Evolutionary conservation across 345 rosid species (phyloP), one percentile per base, ranked within the genome.

Genomic region (Bruguiera parviflora): DNA sequence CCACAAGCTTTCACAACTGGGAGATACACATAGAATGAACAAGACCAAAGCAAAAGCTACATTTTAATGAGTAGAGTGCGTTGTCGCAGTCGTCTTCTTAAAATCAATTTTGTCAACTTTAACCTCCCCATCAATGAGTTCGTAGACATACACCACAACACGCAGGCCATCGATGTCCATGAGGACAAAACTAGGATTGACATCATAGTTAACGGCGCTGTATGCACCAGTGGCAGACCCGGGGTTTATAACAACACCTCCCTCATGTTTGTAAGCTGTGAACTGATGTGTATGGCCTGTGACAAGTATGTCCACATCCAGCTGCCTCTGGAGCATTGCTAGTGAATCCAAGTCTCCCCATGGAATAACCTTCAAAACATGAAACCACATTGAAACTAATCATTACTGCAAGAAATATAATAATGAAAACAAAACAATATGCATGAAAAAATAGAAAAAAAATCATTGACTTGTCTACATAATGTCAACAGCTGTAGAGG

Each of bases 271-370:
- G 86, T 94, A 91, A 39, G 97, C 98, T 31, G 88, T 94, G 79
- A 94, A 94, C 82, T 94, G 98, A 78, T 94, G 97, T 27, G 97
- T 94, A 74, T 89, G 96, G 64, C 98, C 98, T 0, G 97, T 94
- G 61, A 94, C 92, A 21, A 91, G 96, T 55, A 91, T 94, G 83
- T 94, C 98, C 2, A 94, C 98, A 28, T 88, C 97, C 68, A 94
- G 86, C 74, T 91, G 96, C 71, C 98, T 86, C 77, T 94, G 98
- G 21, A 94, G 87, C 98, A 94, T 91, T 37, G 97, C 93, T 53
- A 94, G 83, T 3, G 96, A 91, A 58, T 94, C 98, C 62, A 94
- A 76, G 81, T 94, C 97, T 51, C 98, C 98, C 97, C 98, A 94
- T 9, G 98, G 97, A 78, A 91, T 77, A 52, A 94, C 97, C 97